Evolutionary conservation across 179 eudicot species (phyloP), one percentile per base, ranked within the genome.

Genomic region (Silene vulgaris): DNA sequence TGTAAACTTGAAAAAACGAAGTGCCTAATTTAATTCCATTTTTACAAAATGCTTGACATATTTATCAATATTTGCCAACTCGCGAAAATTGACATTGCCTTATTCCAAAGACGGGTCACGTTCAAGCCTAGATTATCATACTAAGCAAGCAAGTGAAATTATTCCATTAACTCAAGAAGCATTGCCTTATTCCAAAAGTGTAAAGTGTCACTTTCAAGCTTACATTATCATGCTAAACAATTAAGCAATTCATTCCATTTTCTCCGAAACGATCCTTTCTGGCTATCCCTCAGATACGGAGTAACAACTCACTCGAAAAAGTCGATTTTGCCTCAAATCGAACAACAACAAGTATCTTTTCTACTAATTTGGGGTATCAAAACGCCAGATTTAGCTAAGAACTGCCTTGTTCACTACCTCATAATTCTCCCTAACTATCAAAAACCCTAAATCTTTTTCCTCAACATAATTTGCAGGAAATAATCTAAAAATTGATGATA

Each of bases 401-500:
- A 13, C 23, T 43, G 7, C 14, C 54, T 43, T 8, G 72, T 68
- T 52, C 59, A 52, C 40, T 14, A 52, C 12, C 59, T 13, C 6
- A 52, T 16, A 52, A 13, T 52, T 16, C 73, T 12, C 73, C 60
- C 60, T 16, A 21, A 69, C 73, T 19, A 26, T 48, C 32, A 48
- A 30, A 77, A 61, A 0, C 3, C 8, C 9, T 2, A 17, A 32
- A 64, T 50, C 12, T 19, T 23, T 23, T 23, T 23, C 26, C 26
- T n/a, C 7, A 64, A 30, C 2, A 12, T 19, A n/a, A 5, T 0
- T 14, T 19, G 4, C 66, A 76, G 19, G 23, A 8, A 26, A 37
- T 59, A 6, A 60, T 14, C 29, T 28, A 35, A 66, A 73, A 65
- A 59, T 8, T 17, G 71, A 80, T 59, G 74, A 73, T 61, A 2